Evolutionary conservation across 2,329 filamentous ascomycete species (phyloP), one percentile per base, ranked within the genome.

Genomic region (Epichloe uncinata): DNA sequence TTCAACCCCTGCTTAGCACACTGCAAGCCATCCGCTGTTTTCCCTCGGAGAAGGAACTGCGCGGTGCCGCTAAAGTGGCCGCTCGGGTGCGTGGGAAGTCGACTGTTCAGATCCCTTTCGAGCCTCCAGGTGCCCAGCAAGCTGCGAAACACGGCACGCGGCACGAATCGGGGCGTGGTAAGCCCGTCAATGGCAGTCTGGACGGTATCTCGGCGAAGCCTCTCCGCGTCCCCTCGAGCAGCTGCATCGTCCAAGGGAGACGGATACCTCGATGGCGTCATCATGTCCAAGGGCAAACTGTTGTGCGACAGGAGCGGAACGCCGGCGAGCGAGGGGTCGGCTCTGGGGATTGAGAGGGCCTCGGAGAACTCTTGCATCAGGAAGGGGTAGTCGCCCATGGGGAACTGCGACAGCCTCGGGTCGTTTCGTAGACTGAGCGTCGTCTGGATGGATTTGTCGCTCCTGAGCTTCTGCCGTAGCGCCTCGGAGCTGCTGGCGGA

Each of bases 321-420:
- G 41, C 58, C 41, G 9, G 50, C 16, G 42, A 54, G 58, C 15
- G 65, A 66, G 0, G 65, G 58, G n/a, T 55, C 61, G 33, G 67
- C 73, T 33, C 22, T 43, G 3, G 59, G 63, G 8, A 88, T 69
- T 0, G 68, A 72, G 2, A 87, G 68, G 0, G 79, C 75, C 2
- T 72, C 63, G 12, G 81, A 72, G 52, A 90, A 80, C 12, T 84
- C 78, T 55, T 88, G 81, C 73, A 91, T 82, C 12, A 91, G 66
- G 53, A 81, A 90, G 7, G 80, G 66, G 62, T 90, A 91, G 63
- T 94, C 87, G 9, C 82, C 82, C 82, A 91, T 90, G 37, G 86
- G 87, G 57, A 89, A 93, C 57, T 93, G 87, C 53, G 63, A 84
- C 56, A 67, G 66, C 5, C 70, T 74, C 9, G 66, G 72, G 56